A percentile compares a stretch with the other conserved stretches of the same genome.
Conservation (phyloP, 805 yeast genomes). For the Suhomyces sp. region DNA sequence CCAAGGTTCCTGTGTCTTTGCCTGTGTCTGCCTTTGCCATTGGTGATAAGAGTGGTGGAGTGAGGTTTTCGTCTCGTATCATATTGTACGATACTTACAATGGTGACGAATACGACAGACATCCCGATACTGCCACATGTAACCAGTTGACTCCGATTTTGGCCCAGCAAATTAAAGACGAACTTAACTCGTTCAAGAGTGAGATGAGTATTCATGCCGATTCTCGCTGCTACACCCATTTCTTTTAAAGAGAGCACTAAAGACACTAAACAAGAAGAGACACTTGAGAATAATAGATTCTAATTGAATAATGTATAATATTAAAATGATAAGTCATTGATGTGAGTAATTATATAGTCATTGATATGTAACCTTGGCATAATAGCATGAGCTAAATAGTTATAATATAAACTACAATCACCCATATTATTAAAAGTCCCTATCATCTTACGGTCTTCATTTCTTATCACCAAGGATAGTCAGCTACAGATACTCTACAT, state of each 20-base stretch:
- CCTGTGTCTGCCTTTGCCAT: background rate
- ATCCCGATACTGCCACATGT: slow-evolving; percentile 90
- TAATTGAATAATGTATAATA: background rate
- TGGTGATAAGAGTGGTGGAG: slow-evolving; percentile 24
- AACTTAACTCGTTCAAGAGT: slow-evolving; percentile 72
- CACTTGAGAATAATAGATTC: no score
- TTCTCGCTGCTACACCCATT: slow-evolving; percentile 81
- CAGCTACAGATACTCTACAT: background rate
- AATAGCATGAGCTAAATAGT: background rate
- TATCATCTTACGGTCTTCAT: no score
- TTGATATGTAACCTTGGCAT: background rate
- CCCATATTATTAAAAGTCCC: no score
- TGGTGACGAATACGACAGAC: slow-evolving; percentile 84
- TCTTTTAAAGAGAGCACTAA: slow-evolving; percentile 42
- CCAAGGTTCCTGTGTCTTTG: slow-evolving; percentile 2
- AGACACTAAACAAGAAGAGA: background rate
- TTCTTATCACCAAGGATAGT: no score
- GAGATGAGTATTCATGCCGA: slow-evolving; percentile 81
- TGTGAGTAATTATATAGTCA: no score
- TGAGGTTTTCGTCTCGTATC: slow-evolving; percentile 76
- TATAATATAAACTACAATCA: no score
- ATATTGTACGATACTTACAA: slow-evolving; percentile 82
- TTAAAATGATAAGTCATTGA: background rate
- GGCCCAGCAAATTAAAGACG: slow-evolving; percentile 84
- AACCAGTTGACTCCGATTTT: slow-evolving; percentile 82